Base-by-base conservation (phyloP, 2,329 filamentous ascomycete genomes). In the Fusarium sp. region DNA sequence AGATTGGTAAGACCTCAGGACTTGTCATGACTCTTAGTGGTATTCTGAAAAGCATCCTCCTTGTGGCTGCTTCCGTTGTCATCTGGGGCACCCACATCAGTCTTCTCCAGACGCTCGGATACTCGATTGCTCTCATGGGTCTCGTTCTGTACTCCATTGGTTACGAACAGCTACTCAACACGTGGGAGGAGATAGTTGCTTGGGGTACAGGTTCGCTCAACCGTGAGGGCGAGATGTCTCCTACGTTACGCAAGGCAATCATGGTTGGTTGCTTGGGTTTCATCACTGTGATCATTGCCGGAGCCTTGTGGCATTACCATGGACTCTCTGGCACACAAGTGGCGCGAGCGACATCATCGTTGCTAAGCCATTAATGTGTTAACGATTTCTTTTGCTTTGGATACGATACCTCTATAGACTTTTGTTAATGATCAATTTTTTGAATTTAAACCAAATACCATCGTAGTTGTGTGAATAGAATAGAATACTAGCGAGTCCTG, bases 1-100 rank as follows among this genome's bases (percentile, higher is more conserved):
- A 95, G 92, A 97, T 97, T 75, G 93, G 93, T 78, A 94, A 93
- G 82, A 97, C 93, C 10, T 97, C 93, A 3, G 92, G 92, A 59
- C 88, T 97, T 54, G 92, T 94, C 74, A 91, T 97, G 82, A 94
- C 93, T 34, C 88, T 97, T 25, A 94, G 90, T 63, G 93, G 93
- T 78, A 93, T 97, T 70, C 88, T 96, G 76, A 97, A 97, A 82
- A 93, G 94, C 80, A 94, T 97, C 66, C 88, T 97, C 62, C 89
- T 97, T 58, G 92, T 97, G 69, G 83, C 87, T 65, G 86, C 89
- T 62, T 93, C 92, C 55, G 91, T 96, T 81, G 79, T 93, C 76
- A 90, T 95, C 78, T 96, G 93, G 90, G 84, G 87, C 72, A 93
- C 92, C 59, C 86, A 88, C 32, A 90, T 96, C 76, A 86, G 89